Evolutionary conservation across 2,329 filamentous ascomycete species (phyloP).

Genomic region (Teratosphaeria viscida): DNA sequence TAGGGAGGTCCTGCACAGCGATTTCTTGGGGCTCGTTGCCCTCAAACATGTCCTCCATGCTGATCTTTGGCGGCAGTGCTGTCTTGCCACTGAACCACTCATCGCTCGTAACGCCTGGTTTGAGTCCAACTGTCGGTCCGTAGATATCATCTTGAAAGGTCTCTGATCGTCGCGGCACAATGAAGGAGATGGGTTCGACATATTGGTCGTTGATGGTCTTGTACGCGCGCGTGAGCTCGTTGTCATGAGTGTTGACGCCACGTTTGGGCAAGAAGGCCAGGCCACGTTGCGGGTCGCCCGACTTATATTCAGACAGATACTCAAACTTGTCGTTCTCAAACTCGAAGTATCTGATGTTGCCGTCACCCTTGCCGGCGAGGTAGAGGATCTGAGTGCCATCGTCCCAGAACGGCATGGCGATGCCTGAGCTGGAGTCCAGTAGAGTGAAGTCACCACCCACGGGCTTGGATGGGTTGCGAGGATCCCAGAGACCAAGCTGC

Average conservation of each 20-base stretch:
- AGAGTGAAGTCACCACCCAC: constrained; percentile 74
- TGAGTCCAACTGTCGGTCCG: constrained; percentile 70
- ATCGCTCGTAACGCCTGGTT: constrained; percentile 64
- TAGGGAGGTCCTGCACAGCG: constrained; percentile 54
- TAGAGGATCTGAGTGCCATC: constrained; percentile 92
- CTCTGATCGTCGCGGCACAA: constrained; percentile 84
- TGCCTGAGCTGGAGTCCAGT: constrained; percentile 90
- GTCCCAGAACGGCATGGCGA: constrained; percentile 99
- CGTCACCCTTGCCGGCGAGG: constrained; percentile 93
- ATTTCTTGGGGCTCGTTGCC: constrained; percentile 72
- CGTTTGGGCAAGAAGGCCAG: constrained; percentile 91
- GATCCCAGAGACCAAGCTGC: constrained; percentile 91
- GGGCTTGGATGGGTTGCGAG: constrained; percentile 65
- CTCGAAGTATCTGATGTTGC: constrained; percentile 98
- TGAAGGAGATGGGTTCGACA: constrained; percentile 96
- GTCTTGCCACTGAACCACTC: constrained; percentile 81
- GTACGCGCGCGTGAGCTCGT: constrained; percentile 89
- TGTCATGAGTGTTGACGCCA: constrained; percentile 90
- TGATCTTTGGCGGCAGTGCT: constrained; percentile 78
- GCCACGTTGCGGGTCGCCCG: constrained; percentile 85
- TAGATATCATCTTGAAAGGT: constrained; percentile 97
- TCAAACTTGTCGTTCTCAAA: constrained; percentile 99
- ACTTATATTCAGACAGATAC: constrained; percentile 94
- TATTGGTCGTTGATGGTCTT: constrained; percentile 94
- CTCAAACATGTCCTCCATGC: constrained; percentile 84